phyloP scores from a whole-genome alignment of 2,329 filamentous ascomycete species.

The Coniochaeta hoffmannii region DNA sequence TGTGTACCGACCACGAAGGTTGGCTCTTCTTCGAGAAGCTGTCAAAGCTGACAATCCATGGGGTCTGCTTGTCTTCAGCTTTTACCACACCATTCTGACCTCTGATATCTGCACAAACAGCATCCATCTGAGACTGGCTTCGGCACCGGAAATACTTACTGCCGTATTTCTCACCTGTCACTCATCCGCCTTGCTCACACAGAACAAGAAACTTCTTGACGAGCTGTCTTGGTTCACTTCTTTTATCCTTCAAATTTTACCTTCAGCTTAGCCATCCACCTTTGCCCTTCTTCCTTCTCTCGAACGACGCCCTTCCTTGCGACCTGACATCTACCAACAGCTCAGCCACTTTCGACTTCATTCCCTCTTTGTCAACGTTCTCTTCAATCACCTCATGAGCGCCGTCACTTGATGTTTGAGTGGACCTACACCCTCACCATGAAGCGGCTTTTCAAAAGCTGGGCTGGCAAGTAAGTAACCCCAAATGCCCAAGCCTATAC shows the following conservation, averaged over 20 bases:
- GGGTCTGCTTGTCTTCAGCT: no score
- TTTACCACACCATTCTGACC: no score
- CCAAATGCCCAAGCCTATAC: neutral
- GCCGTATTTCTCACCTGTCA: neutral
- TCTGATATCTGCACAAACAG: no score
- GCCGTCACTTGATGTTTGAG: no score
- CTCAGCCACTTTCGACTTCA: neutral
- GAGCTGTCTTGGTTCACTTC: neutral
- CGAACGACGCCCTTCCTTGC: neutral
- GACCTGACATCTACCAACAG: neutral
- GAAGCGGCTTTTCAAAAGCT: neutral
- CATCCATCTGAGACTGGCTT: neutral
- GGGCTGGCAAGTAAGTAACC: neutral
- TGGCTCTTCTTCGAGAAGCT: no score
- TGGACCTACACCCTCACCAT: neutral
- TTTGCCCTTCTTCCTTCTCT: neutral
- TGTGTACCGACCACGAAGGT: no score
- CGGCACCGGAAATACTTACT: neutral
- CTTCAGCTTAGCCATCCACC: neutral
- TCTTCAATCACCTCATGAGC: no score
- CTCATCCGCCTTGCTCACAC: neutral
- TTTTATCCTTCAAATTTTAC: neutral
- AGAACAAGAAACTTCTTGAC: neutral
- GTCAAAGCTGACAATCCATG: no score
- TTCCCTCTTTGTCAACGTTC: no score